Evolutionary conservation across 495 filamentous ascomycete genomes (phyloP).

Genomic region (Aspergillus ellipticus): DNA sequence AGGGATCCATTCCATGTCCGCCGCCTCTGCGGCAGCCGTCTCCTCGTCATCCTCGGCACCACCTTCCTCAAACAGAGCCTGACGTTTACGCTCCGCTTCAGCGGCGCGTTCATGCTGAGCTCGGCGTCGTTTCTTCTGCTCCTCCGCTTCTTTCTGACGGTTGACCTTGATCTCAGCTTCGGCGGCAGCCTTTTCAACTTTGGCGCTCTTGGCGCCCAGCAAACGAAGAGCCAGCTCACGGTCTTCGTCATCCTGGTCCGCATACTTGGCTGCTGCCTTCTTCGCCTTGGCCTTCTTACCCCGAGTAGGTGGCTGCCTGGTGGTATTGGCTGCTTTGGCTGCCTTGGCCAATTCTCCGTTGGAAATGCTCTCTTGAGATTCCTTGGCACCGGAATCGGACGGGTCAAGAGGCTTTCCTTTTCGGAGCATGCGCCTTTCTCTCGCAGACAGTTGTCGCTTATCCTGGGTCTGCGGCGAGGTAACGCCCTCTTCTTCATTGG

Average conservation of each 20-base stretch:
- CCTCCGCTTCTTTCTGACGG: constrained; percentile 59
- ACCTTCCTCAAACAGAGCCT: constrained; percentile 52
- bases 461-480: constrained; percentile 20
- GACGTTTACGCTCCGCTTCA: constrained; percentile 55
- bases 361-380: constrained; percentile 11
- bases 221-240: constrained; percentile 75
- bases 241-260: constrained; percentile 91
- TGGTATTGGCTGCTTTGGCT: constrained; percentile 10
- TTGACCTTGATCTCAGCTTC: constrained; percentile 49
- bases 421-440: constrained; percentile 44
- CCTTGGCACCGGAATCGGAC: constrained; percentile 6
- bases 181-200: constrained; percentile 46
- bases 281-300: constrained; percentile 83
- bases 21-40: constrained; percentile 39
- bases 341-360: too few relatives aligned
- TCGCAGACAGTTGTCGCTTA: constrained; percentile 46
- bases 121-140: constrained; percentile 64
- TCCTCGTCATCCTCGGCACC: constrained; percentile 59
- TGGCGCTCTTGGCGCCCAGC: constrained; percentile 65
- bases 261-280: constrained; percentile 86
- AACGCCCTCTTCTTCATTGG: constrained; percentile 11
- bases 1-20: constrained; percentile 60
- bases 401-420: constrained; percentile 39
- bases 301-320: constrained; percentile 43
- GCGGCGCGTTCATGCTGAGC: constrained; percentile 74